Evolutionary conservation across 805 yeast species (phyloP).

Genomic region (Wickerhamiella spandovensis): DNA sequence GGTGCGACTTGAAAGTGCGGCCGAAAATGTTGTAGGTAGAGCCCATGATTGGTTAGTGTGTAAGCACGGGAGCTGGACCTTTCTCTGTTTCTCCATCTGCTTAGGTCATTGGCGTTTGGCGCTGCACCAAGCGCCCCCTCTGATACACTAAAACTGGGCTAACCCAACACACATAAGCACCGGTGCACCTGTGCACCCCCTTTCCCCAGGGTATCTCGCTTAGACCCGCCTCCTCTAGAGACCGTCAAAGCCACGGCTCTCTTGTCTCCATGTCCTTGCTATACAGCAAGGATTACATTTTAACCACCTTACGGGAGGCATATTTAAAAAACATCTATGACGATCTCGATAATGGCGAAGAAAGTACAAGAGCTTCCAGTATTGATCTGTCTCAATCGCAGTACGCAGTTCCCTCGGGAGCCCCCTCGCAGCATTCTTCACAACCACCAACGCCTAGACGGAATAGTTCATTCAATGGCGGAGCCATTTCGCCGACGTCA

Average conservation of each 20-base stretch:
- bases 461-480: neutral
- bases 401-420: neutral
- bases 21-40: constrained; percentile 78
- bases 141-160: too few relatives aligned
- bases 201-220: too few relatives aligned
- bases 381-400: neutral
- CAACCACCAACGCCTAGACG: neutral
- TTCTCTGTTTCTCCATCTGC: neutral
- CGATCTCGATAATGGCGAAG: constrained; percentile 10
- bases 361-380: constrained; percentile 2
- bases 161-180: too few relatives aligned
- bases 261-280: constrained; percentile 19
- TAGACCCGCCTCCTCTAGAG: neutral
- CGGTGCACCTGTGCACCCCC: too few relatives aligned
- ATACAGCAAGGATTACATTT: constrained; percentile 22
- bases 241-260: neutral
- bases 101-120: too few relatives aligned
- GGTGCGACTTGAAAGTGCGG: constrained; percentile 70
- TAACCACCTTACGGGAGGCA: constrained; percentile 20
- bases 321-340: constrained; percentile 20
- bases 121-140: too few relatives aligned
- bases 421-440: neutral
- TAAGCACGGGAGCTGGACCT: neutral
- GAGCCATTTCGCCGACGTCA: neutral
- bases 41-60: constrained; percentile 40